A percentile compares a stretch with the other conserved stretches of the same genome.
Evolutionary conservation across 306 rosid species (phyloP).

Genomic region (Rosa persica): DNA sequence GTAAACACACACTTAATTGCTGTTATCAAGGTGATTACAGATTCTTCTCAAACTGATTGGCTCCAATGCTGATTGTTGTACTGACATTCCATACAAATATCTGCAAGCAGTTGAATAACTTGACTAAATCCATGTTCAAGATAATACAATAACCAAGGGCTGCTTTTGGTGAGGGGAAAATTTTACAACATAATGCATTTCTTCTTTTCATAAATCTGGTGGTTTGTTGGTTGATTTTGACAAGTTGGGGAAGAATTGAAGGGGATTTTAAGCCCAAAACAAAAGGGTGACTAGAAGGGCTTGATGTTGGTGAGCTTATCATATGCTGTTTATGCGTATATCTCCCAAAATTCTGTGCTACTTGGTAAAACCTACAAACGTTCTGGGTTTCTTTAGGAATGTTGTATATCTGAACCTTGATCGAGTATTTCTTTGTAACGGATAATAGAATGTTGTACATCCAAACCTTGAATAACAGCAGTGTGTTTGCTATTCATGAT

Average conservation of each 20-base stretch:
- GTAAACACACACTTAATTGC: background rate
- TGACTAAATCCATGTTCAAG: background rate
- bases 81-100: background rate
- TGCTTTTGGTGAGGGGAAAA: background rate
- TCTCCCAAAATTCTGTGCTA: conserved; percentile 63
- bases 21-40: background rate
- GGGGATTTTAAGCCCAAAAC: conserved; percentile 59
- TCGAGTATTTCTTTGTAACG: too few species aligned
- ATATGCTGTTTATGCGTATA: conserved; percentile 76
- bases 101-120: background rate
- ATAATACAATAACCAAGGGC: background rate
- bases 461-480: background rate
- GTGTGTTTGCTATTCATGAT: background rate
- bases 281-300: conserved; percentile 81
- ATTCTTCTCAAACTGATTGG: background rate
- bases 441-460: background rate
- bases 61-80: background rate
- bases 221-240: conserved; percentile 31
- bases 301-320: conserved; percentile 69
- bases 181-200: background rate
- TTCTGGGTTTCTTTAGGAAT: background rate
- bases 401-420: background rate
- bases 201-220: background rate
- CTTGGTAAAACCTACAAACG: conserved; percentile 35
- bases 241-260: conserved; percentile 46